A percentile compares a stretch with the other conserved stretches of the same genome.
phyloP scores from a whole-genome alignment of 257 asterid genomes.

The Paraleonurus japonicus region DNA sequence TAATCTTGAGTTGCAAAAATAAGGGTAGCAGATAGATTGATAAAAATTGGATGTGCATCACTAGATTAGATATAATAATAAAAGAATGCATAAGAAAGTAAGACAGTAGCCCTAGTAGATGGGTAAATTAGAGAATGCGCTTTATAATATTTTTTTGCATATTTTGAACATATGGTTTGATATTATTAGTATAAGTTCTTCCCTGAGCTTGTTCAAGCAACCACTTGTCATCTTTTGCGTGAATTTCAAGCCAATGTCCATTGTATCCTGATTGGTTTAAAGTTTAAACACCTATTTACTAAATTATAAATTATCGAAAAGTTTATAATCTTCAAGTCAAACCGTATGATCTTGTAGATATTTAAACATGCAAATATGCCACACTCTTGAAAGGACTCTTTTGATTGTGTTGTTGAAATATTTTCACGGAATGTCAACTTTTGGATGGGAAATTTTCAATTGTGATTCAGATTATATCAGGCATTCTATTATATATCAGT shows the following conservation, averaged over 20 bases:
- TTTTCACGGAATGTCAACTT: not conserved
- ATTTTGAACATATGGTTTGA: not conserved
- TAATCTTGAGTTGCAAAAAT: not conserved
- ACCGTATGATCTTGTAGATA: not conserved
- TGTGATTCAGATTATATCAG: not conserved
- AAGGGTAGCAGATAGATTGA: not conserved
- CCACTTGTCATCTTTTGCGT: not conserved
- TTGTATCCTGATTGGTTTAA: not conserved
- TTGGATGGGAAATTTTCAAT: slow-evolving; percentile 5
- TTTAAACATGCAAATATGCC: slow-evolving; percentile 7
- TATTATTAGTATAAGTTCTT: not conserved
- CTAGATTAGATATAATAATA: not conserved
- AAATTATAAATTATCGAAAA: not conserved
- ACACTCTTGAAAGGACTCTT: not conserved
- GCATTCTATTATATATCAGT: not conserved
- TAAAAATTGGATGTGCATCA: not conserved
- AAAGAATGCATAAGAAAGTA: not conserved
- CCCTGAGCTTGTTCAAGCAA: not conserved
- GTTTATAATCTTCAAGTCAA: not conserved
- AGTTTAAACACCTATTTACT: not conserved
- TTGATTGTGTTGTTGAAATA: not conserved
- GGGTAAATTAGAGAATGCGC: not conserved
- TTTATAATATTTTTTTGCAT: too few relatives aligned
- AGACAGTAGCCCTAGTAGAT: not conserved
- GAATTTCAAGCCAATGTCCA: not conserved